Percentiles rank a stretch among this genome's conserved stretches.
These are phyloP conservation scores for Suillus hirtellus DNA, from an alignment of 768 basidiomycete species.

Conservation along the genomic window DNA sequence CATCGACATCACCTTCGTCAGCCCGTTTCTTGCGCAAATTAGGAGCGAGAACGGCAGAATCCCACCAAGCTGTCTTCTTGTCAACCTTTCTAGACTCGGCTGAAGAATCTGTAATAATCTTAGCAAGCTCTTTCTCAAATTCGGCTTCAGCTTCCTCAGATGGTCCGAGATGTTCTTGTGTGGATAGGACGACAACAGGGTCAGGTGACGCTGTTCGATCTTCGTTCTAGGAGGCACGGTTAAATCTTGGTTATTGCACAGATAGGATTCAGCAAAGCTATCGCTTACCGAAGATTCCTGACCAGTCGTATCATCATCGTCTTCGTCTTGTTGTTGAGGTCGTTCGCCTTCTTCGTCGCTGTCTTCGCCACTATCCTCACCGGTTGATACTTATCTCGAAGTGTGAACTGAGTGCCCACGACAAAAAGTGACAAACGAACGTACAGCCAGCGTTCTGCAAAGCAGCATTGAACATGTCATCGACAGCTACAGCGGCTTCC, in stretches of 20 bases:
- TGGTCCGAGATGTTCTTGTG: conserved; percentile 76
- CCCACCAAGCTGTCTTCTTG: conserved; percentile 89
- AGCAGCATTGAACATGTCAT: conserved; percentile 79
- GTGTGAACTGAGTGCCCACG: conserved; percentile 16
- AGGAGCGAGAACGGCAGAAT: conserved; percentile 76
- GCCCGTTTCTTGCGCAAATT: conserved; percentile 62
- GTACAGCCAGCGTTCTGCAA: conserved; percentile 60
- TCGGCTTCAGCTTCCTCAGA: conserved; percentile 90
- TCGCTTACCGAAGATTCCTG: conserved; percentile 55
- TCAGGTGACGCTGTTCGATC: conserved; percentile 84
- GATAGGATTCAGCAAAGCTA: conserved; percentile 8
- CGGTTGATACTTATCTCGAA: conserved; percentile 30
- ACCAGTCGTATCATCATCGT: conserved; percentile 54
- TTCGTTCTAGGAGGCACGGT: conserved; percentile 37
- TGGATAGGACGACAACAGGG: conserved; percentile 68
- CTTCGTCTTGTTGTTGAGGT: conserved; percentile 55
- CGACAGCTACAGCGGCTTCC: conserved; percentile 85
- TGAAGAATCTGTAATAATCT: conserved; percentile 88
- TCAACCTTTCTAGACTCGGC: conserved; percentile 83
- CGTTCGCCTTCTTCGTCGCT: conserved; percentile 49
- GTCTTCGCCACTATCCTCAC: conserved; percentile 49
- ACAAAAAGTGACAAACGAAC: conserved; percentile 20
- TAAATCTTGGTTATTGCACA: conserved; percentile 3
- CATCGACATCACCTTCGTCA: conserved; percentile 60
- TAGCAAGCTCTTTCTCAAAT: conserved; percentile 94